Percentiles rank a stretch among this genome's conserved stretches.
Conservation (phyloP, 2,329 filamentous ascomycete genomes). For the Calonectria hongkongensis region DNA sequence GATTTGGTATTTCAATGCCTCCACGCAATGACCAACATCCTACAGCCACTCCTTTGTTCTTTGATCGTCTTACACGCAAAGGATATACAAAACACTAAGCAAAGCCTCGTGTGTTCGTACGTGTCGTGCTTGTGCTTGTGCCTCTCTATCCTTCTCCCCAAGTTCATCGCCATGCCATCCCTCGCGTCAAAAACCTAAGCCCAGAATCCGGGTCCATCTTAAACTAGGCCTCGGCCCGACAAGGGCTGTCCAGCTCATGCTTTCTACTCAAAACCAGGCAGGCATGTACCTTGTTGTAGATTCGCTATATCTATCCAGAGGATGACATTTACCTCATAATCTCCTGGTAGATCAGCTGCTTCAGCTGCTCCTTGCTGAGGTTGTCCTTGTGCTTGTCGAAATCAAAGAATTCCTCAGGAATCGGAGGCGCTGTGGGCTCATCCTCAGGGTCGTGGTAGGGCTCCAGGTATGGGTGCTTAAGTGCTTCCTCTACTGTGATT, state of each 20-base stretch:
- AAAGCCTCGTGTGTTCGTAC: slow-evolving; percentile 39
- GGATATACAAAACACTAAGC: slow-evolving; percentile 39
- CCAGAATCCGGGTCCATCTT: slow-evolving; percentile 36
- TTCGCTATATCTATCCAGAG: not conserved
- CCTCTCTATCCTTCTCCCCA: slow-evolving; percentile 50
- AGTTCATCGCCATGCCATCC: slow-evolving; percentile 42
- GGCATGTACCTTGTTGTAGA: slow-evolving; percentile 12
- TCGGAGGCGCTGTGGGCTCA: slow-evolving; percentile 96
- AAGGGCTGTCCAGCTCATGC: slow-evolving; percentile 19
- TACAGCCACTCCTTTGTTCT: slow-evolving; percentile 33
- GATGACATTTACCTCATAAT: slow-evolving; percentile 79
- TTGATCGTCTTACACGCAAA: slow-evolving; percentile 31
- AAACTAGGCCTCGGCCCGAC: slow-evolving; percentile 22
- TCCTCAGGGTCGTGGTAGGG: slow-evolving; percentile 99
- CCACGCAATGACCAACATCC: slow-evolving; percentile 2
- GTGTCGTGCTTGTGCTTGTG: slow-evolving; percentile 41
- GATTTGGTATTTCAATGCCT: slow-evolving; percentile 33
- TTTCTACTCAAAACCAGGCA: slow-evolving; percentile 8
- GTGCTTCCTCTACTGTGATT: slow-evolving; percentile 96
- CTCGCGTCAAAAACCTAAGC: slow-evolving; percentile 34
- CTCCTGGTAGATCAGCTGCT: slow-evolving; percentile 97
- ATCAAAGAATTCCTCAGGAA: slow-evolving; percentile 99
- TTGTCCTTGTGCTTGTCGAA: slow-evolving; percentile 99
- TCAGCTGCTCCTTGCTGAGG: slow-evolving; percentile 97
- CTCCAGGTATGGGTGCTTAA: slow-evolving; percentile 98